Conservation (phyloP, 1,284 basidiomycete genomes). For the Hypsizygus ulmarius region DNA sequence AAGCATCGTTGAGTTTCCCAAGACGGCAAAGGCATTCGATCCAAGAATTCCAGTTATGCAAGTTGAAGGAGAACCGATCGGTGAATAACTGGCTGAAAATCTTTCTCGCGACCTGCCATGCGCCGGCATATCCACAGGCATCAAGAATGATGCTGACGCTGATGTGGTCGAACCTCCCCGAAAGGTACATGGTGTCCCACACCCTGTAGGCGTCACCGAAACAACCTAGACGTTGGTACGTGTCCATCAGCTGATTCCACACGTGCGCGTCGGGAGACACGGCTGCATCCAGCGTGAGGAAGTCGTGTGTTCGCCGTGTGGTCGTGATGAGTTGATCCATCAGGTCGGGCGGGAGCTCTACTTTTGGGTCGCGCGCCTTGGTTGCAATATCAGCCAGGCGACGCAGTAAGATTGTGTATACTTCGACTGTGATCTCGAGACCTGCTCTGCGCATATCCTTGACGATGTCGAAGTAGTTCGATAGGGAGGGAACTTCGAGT, state of each 20-base stretch:
- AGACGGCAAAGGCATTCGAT: constrained; percentile 85
- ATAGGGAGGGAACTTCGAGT: constrained; percentile 49
- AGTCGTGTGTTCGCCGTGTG: constrained; percentile 73
- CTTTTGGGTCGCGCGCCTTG: constrained; percentile 21
- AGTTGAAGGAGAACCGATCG: constrained; percentile 53
- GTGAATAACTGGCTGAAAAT: constrained; percentile 52
- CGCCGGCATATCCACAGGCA: constrained; percentile 67
- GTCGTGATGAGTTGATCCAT: constrained; percentile 39
- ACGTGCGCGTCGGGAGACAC: constrained; percentile 73
- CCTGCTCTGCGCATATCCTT: constrained; percentile 78
- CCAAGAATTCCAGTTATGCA: constrained; percentile 75
- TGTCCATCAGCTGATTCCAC: constrained; percentile 90
- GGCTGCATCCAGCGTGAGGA: constrained; percentile 74
- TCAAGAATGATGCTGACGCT: constrained; percentile 85
- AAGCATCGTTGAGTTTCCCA: constrained; percentile 65
- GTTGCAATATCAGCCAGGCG: constrained; percentile 49
- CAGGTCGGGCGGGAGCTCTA: constrained; percentile 21
- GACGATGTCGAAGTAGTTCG: constrained; percentile 76
- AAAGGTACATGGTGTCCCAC: constrained; percentile 76
- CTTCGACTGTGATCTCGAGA: constrained; percentile 51
- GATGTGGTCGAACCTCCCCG: constrained; percentile 55
- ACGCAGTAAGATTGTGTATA: constrained; percentile 74
- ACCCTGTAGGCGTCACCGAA: constrained; percentile 72
- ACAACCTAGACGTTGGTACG: constrained; percentile 77
- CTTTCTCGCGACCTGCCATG: constrained; percentile 47